These are phyloP conservation scores for Fragilariopsis cylindrus DNA, from an alignment of 108 stramenopile species.

Conservation along the genomic window DNA sequence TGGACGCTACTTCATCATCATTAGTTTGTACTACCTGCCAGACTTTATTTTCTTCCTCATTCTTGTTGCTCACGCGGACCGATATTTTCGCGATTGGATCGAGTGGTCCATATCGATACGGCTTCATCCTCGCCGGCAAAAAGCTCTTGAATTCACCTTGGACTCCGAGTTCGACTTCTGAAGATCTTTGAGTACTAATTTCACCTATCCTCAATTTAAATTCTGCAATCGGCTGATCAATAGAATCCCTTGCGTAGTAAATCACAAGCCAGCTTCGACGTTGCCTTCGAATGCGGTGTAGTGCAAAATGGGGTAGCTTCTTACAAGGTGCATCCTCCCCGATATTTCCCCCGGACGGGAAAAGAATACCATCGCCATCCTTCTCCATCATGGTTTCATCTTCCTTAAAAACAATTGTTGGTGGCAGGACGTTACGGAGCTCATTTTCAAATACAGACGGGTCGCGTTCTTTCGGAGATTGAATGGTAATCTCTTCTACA, in stretches of 20 bases:
- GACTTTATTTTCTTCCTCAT: no score
- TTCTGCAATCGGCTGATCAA: constrained; percentile 54
- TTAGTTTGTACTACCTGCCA: no score
- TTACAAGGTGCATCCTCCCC: constrained; percentile 40
- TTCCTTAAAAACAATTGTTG: constrained; percentile 34
- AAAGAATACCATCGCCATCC: not conserved
- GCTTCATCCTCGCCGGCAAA: constrained; percentile 35
- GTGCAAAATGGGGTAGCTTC: constrained; percentile 39
- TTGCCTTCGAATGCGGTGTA: constrained; percentile 50
- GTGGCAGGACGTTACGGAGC: constrained; percentile 47
- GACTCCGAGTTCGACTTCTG: no score
- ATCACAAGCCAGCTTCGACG: constrained; percentile 49
- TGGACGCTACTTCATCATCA: no score
- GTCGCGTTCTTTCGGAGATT: constrained; percentile 26
- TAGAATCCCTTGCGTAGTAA: constrained; percentile 57
- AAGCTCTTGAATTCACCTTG: constrained; percentile 45
- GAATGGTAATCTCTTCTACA: constrained; percentile 15
- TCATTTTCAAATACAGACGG: constrained; percentile 38
- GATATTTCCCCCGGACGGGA: not conserved
- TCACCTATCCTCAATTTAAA: constrained; percentile 57
- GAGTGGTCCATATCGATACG: no score
- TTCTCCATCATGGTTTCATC: constrained; percentile 30
- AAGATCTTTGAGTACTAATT: not conserved
- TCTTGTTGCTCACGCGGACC: no score
- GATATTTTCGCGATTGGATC: no score